phyloP scores from a whole-genome alignment of 148 eudicot species.

The Spergularia bocconei region DNA sequence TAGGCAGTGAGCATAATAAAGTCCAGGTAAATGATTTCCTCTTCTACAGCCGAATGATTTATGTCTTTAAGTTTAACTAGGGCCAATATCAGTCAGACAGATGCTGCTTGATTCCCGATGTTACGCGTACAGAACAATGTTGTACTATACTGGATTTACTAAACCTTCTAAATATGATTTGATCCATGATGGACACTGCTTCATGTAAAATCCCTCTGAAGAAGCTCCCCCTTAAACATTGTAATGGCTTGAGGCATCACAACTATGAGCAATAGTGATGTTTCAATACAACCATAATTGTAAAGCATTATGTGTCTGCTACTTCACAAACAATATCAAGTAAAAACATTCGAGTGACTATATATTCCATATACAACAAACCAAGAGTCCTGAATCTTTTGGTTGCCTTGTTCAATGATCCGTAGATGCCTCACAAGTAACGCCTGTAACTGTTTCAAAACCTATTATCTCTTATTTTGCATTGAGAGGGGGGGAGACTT shows the following conservation, averaged over 20 bases:
- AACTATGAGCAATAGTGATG: background rate
- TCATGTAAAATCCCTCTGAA: background rate
- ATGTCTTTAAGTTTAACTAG: background rate
- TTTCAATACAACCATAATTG: background rate
- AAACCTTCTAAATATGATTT: background rate
- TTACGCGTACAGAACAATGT: background rate
- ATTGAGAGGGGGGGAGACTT: conserved; percentile 30
- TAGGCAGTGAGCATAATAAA: background rate
- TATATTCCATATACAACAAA: background rate
- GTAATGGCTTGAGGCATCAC: background rate
- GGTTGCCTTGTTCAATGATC: no score
- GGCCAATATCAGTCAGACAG: background rate
- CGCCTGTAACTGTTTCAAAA: background rate
- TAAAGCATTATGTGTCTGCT: background rate
- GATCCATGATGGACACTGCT: background rate
- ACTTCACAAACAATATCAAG: background rate
- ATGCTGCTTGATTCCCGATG: background rate
- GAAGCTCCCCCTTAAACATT: background rate
- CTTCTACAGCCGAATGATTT: background rate
- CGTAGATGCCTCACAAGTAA: background rate
- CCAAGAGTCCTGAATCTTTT: no score
- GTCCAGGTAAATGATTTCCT: background rate
- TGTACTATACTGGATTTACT: background rate
- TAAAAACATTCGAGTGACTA: background rate
- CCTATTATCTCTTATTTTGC: background rate